Evolutionary conservation across 208 protist genomes (phyloP).

Genomic region (Trichomonas gallinae): DNA sequence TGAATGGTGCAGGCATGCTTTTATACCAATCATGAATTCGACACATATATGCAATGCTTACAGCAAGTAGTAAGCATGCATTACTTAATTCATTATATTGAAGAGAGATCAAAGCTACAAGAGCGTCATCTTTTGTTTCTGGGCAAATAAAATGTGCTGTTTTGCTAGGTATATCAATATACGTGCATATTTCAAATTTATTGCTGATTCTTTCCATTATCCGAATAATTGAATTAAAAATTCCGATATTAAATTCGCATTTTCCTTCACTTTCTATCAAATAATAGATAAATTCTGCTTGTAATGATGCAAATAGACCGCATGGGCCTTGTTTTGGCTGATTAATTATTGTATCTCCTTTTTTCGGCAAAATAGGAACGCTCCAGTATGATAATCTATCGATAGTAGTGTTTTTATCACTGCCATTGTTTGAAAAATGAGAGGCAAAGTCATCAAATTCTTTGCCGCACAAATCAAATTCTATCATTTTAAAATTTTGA

Average conservation of each 20-base stretch:
- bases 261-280: background rate
- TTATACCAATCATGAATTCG: background rate
- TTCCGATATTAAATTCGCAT: background rate
- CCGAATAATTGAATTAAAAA: background rate
- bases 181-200: background rate
- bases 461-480: background rate
- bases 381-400: background rate
- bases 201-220: background rate
- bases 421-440: background rate
- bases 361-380: background rate
- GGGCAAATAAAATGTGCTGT: background rate
- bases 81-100: background rate
- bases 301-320: background rate
- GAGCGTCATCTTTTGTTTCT: background rate
- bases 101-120: background rate
- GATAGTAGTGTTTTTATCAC: background rate
- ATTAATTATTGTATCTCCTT: background rate
- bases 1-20: background rate
- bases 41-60: background rate
- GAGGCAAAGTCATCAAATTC: background rate
- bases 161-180: background rate
- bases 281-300: background rate
- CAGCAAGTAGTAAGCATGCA: background rate
- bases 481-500: too few relatives aligned
- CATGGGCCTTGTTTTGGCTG: background rate